Evolutionary conservation across 1,139 yeast species (phyloP), one percentile per base, ranked within the genome.

Genomic region (Geotrichum cucujoidarum): DNA sequence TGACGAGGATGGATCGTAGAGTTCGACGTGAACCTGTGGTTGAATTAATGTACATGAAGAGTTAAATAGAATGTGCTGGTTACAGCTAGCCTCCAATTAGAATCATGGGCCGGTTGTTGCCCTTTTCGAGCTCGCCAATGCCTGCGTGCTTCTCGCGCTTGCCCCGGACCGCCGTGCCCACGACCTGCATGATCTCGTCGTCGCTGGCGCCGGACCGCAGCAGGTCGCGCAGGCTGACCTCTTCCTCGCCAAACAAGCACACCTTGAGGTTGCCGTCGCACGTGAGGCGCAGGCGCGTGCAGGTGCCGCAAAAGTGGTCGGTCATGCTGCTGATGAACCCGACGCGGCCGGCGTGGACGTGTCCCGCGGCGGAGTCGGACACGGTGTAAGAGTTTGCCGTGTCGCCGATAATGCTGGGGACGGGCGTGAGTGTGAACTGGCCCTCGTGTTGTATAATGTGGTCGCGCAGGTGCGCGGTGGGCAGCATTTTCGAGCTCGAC

Each of bases 271-370:
- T 75, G 0, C 80, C 80, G 56, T 75, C 80, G 16, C 72, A 64
- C 1, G 80, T 75, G 29, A 75, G 63, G 36, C 80, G 63, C 29
- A 75, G 60, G 20, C 80, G 63, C 14, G 75, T 75, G 54, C 80
- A 75, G 13, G 74, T 67, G 1, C 72, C 64, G 55, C 80, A 75
- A 55, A 75, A 75, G 54, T 73, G 71, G 27, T 71, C 66, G 10
- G 79, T 75, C 79, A 75, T 75, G 4, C 78, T 74, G 0, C 78
- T 70, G 50, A 75, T 75, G 55, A 75, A 75, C 1, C 80, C 80
- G 27, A 75, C 57, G 16, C 61, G 57, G 2, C 80, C 80, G 24
- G 54, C 48, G 52, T 69, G 69, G n/a, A n/a, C n/a, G n/a, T n/a
- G n/a, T n/a, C n/a, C n/a, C n/a, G n/a, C n/a, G n/a, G n/a, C n/a